A percentile compares a stretch with the other conserved stretches of the same genome.
Evolutionary conservation across 1,284 basidiomycete genomes (phyloP).

Genomic region (Irpex lacteus): DNA sequence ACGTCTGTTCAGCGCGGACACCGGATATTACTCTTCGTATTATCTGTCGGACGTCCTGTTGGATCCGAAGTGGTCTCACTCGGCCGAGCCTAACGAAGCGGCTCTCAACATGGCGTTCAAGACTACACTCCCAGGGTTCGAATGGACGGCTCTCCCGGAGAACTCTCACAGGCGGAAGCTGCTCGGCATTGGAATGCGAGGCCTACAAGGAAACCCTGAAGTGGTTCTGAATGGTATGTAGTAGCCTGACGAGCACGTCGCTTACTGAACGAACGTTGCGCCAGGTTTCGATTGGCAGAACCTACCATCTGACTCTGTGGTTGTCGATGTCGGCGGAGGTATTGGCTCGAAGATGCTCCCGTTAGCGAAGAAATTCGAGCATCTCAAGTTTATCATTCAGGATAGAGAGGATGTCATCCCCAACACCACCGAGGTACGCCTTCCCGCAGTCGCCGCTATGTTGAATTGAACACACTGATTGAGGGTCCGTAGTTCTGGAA

Average conservation of each 20-base stretch:
- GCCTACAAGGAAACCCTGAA: slow-evolving; percentile 15
- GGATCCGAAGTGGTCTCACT: slow-evolving; percentile 29
- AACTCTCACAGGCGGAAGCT: slow-evolving; percentile 27
- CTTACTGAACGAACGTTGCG: slow-evolving; percentile 39
- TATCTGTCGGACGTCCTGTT: slow-evolving; percentile 34
- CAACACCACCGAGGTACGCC: slow-evolving; percentile 16
- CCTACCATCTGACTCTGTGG: slow-evolving; percentile 11
- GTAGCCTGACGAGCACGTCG: no score
- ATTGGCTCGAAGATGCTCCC: slow-evolving; percentile 22
- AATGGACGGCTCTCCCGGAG: slow-evolving; percentile 29
- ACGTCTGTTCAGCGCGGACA: no score
- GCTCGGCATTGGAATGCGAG: slow-evolving; percentile 64
- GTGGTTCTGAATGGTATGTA: no score
- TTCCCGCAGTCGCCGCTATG: neutral
- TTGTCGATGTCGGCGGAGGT: slow-evolving; percentile 24
- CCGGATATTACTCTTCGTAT: slow-evolving; percentile 12
- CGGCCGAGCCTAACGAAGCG: slow-evolving; percentile 25
- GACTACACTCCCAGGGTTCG: slow-evolving; percentile 25
- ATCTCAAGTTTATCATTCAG: slow-evolving; percentile 22
- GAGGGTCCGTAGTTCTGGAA: slow-evolving; percentile 8
- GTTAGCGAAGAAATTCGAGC: slow-evolving; percentile 20
- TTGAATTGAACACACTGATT: neutral
- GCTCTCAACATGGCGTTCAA: slow-evolving; percentile 30
- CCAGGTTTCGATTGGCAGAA: slow-evolving; percentile 16
- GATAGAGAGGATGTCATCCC: slow-evolving; percentile 16